Evolutionary conservation across 306 rosid species (phyloP).

Genomic region (Lathyrus tuberosus): DNA sequence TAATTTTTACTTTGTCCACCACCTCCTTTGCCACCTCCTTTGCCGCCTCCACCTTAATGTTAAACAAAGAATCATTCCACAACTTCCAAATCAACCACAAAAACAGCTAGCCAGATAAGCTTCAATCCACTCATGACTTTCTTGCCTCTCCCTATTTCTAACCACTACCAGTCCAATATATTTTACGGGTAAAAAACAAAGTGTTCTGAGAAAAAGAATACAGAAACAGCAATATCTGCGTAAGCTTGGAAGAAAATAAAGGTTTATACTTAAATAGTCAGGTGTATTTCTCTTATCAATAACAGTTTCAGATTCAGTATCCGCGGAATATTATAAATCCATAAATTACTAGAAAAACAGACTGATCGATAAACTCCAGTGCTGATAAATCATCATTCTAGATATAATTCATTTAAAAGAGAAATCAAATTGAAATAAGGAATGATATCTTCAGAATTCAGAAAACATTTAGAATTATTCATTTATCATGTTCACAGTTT

Average conservation of each 20-base stretch:
- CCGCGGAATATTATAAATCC: conserved; percentile 25
- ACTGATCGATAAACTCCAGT: not conserved
- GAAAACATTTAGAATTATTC: conserved; percentile 4
- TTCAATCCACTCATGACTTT: too few relatives aligned
- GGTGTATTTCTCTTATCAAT: not conserved
- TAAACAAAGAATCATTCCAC: too few relatives aligned
- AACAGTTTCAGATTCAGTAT: conserved; percentile 14
- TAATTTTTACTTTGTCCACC: too few relatives aligned
- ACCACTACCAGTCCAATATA: conserved; percentile 19
- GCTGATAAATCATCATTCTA: conserved; percentile 16
- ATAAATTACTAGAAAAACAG: conserved; percentile 3
- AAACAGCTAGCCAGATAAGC: too few relatives aligned
- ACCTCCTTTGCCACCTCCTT: too few relatives aligned
- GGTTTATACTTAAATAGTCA: conserved; percentile 9
- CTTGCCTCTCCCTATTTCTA: too few relatives aligned
- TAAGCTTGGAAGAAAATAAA: conserved; percentile 1
- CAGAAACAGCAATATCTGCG: not conserved
- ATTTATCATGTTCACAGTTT: conserved; percentile 4
- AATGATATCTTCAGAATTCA: conserved; percentile 24
- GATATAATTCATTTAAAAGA: conserved; percentile 20
- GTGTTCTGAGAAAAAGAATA: not conserved
- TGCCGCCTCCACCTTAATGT: too few relatives aligned
- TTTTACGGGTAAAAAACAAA: not conserved
- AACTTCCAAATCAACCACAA: too few relatives aligned
- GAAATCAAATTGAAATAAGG: not conserved